phyloP scores from a whole-genome alignment of 2,329 filamentous ascomycete species.

The Graphilbum ipis-grandicollis region DNA sequence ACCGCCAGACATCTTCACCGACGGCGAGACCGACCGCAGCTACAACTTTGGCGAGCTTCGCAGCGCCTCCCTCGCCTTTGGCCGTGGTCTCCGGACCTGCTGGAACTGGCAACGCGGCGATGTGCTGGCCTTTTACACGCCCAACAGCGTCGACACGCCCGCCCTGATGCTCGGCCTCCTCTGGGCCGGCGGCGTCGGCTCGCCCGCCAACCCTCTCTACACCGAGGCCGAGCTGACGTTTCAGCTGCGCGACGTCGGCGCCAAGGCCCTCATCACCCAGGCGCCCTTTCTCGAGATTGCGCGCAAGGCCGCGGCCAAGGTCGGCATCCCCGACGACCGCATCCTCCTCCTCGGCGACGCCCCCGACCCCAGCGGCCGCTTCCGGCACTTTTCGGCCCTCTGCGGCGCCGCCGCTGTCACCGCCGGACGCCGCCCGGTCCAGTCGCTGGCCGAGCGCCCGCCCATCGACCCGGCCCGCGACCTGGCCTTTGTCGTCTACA shows the following conservation, averaged over 20 bases:
- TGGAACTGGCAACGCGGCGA: conserved; percentile 74
- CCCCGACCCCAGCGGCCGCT: conserved; percentile 35
- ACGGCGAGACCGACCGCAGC: conserved; percentile 46
- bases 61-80: conserved; percentile 54
- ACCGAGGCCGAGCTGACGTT: conserved; percentile 69
- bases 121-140: conserved; percentile 65
- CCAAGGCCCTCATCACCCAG: conserved; percentile 63
- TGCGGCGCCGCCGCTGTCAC: conserved; percentile 11
- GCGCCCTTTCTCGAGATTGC: conserved; percentile 46
- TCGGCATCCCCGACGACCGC: conserved; percentile 51
- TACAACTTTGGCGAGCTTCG: conserved; percentile 59
- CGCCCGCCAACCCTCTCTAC: conserved; percentile 80
- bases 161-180: conserved; percentile 59
- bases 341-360: conserved; percentile 63
- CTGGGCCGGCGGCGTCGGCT: conserved; percentile 69
- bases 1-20: conserved; percentile 58
- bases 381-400: conserved; percentile 59
- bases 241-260: conserved; percentile 63
- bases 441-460: conserved; percentile 14
- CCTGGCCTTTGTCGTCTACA: conserved; percentile 73
- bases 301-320: conserved; percentile 47
- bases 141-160: conserved; percentile 74
- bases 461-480: conserved; percentile 53
- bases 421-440: conserved; percentile 29
- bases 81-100: conserved; percentile 54